phyloP scores from a whole-genome alignment of 2,329 filamentous ascomycete species.

The Remersonia thermophila region DNA sequence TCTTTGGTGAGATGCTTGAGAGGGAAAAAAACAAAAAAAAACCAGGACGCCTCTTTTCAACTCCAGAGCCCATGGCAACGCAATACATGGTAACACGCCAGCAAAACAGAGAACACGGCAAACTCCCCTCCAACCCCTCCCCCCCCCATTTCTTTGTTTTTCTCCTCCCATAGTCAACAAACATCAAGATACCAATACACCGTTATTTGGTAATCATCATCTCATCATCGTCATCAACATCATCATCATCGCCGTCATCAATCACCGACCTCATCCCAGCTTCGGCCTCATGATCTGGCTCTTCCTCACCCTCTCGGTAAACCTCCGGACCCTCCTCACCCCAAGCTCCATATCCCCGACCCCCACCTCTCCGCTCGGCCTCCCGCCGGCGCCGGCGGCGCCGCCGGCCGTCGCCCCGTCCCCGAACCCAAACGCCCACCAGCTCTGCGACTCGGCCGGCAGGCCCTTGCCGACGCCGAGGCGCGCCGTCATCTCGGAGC shows the following conservation, averaged over 20 bases:
- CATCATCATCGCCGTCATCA: constrained; percentile 8
- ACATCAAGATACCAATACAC: too few relatives aligned
- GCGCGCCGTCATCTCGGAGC: constrained; percentile 54
- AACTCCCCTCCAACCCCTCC: too few relatives aligned
- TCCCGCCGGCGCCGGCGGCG: constrained; percentile 14
- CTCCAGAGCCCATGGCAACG: too few relatives aligned
- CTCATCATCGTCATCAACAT: background rate
- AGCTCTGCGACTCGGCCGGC: constrained; percentile 31
- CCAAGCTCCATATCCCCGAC: constrained; percentile 28
- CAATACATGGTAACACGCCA: too few relatives aligned
- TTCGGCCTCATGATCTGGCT: constrained; percentile 18
- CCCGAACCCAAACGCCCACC: constrained; percentile 40
- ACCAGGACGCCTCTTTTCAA: too few relatives aligned
- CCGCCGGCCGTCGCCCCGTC: constrained; percentile 15
- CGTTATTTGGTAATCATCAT: background rate
- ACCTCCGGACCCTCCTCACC: constrained; percentile 32
- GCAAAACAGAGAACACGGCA: too few relatives aligned
- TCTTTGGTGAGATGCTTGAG: too few relatives aligned
- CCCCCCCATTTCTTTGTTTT: too few relatives aligned
- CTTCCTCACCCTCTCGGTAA: constrained; percentile 28
- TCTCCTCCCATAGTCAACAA: too few relatives aligned
- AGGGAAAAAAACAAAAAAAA: too few relatives aligned
- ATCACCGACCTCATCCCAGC: constrained; percentile 1
- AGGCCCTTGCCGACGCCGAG: constrained; percentile 42
- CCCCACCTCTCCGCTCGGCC: too few relatives aligned